A percentile compares a stretch with the other conserved stretches of the same genome.
Conservation (phyloP, 305 asterid genomes). For the Rubia tinctorum region DNA sequence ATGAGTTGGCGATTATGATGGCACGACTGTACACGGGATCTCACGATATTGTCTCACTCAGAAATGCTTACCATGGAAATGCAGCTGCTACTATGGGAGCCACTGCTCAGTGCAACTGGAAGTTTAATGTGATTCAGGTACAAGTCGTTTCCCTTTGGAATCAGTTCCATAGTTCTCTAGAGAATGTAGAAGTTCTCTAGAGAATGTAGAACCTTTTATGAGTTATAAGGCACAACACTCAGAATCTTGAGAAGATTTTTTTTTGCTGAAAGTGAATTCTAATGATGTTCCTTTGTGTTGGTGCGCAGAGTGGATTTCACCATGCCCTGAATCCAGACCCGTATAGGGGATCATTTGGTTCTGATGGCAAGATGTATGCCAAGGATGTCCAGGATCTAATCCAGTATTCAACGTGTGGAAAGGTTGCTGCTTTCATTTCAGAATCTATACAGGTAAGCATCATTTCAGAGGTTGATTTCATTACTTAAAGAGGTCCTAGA, state of each 20-base stretch:
- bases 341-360: constrained; percentile 63
- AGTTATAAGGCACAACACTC: too few species aligned
- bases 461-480: background rate
- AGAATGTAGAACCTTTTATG: too few species aligned
- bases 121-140: constrained; percentile 59
- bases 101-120: constrained; percentile 60
- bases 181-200: too few species aligned
- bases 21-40: constrained; percentile 55
- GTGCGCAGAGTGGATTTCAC: constrained; percentile 60
- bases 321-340: constrained; percentile 76
- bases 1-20: constrained; percentile 71
- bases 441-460: constrained; percentile 61
- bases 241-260: too few species aligned
- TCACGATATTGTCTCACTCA: constrained; percentile 55
- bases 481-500: background rate
- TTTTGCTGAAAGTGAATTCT: background rate
- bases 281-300: background rate
- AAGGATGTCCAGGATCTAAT: constrained; percentile 57
- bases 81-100: constrained; percentile 70
- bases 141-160: background rate
- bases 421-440: constrained; percentile 67
- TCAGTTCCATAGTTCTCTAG: too few species aligned
- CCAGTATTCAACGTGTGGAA: constrained; percentile 60
- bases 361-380: constrained; percentile 56
- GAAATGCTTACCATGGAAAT: constrained; percentile 73